Base-by-base conservation (phyloP, 805 yeast genomes). In the Candida dajiaensis region DNA sequence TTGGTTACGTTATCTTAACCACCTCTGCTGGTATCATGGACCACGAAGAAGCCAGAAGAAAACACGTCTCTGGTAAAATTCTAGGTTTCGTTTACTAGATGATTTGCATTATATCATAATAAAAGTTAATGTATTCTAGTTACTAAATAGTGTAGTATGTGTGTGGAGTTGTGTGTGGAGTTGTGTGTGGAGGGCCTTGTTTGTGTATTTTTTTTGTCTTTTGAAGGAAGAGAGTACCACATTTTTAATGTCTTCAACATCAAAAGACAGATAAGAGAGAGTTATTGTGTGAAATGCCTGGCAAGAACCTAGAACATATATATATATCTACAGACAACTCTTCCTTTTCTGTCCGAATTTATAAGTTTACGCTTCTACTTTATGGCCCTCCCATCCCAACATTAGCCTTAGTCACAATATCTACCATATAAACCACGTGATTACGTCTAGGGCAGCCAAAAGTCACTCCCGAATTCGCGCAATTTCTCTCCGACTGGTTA, bases 41-140 rank as follows among this genome's bases (percentile, higher is more conserved):
- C 83, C 98, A 90, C 81, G 97, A 92, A 82, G 97, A 90, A 81
- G 98, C 98, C 69, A 88, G 96, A 85, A 86, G 97, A 84, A 92
- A 90, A 87, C 97, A 90, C 80, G 97, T 90, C 65, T 89, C 97
- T 64, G 98, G 98, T 76, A 90, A 90, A 84, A 86, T 90, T 76
- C 85, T 90, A 71, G 98, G 97, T 72, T 90, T 88, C 81, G 97
- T 90, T 61, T 90, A 90, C 86, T 90, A 86, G 50, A 51, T 43
- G 23, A 25, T 39, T 38, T 33, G 36, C 33, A 38, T 29, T 39
- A 44, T 5, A 18, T 28, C 42, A 26, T 42, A 44, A 39, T 45
- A 48, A 46, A 49, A 41, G 42, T 38, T 28, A 37, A 39, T 48
- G 49, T 45, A 48, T 40, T 48, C 42, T 48, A 48, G 48, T 38